These are phyloP conservation scores for Murraya koenigii DNA, from an alignment of 345 rosid genomes.

Conservation along the genomic window DNA sequence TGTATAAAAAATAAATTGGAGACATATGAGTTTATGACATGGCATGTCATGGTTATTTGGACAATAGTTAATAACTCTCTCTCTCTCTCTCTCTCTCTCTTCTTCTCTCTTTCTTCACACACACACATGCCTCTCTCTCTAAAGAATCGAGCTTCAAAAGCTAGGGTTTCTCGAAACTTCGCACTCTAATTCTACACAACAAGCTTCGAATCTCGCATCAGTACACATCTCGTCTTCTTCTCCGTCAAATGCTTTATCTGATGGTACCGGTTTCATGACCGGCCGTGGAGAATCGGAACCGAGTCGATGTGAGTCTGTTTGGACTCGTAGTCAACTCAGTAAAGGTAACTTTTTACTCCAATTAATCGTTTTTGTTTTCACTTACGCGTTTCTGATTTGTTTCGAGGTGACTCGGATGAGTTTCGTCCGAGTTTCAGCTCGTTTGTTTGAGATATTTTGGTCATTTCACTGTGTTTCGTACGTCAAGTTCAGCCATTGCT, in stretches of 20 bases:
- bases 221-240: slow-evolving; percentile 15
- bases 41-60: slow-evolving; percentile 47
- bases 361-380: slow-evolving; percentile 9
- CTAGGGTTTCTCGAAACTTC: slow-evolving; percentile 61
- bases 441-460: slow-evolving; percentile 31
- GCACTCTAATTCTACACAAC: slow-evolving; percentile 49
- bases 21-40: slow-evolving; percentile 38
- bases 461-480: slow-evolving; percentile 55
- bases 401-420: slow-evolving; percentile 16
- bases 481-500: slow-evolving; percentile 37
- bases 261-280: slow-evolving; percentile 23
- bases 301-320: slow-evolving; percentile 21
- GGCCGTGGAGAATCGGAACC: slow-evolving; percentile 50
- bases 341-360: slow-evolving; percentile 26
- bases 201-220: slow-evolving; percentile 33
- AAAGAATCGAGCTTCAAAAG: slow-evolving; percentile 34
- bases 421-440: slow-evolving; percentile 25
- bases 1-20: slow-evolving; percentile 18
- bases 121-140: slow-evolving; percentile 25
- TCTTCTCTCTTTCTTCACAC: slow-evolving; percentile 23
- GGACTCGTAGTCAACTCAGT: slow-evolving; percentile 13
- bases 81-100: slow-evolving; percentile 12
- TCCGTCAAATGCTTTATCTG: slow-evolving; percentile 28
- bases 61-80: slow-evolving; percentile 30
- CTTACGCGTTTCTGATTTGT: slow-evolving; percentile 17